Conservation (phyloP, 192 early-diverging fungal species). For the Diversispora epigaea region DNA sequence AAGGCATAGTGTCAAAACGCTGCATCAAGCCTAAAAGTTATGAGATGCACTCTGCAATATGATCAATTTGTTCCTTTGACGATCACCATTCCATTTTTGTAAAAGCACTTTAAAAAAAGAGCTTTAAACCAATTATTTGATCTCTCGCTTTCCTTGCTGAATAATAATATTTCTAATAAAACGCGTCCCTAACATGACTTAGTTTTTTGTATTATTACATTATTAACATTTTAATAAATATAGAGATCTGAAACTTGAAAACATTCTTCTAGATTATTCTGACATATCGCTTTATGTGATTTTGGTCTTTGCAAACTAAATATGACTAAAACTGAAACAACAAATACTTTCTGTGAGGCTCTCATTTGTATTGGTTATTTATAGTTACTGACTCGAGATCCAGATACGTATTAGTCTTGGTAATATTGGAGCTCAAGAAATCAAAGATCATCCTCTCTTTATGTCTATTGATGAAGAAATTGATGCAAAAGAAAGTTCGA, state of each 20-base stretch:
- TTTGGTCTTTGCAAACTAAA: constrained; percentile 85
- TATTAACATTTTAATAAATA: not conserved
- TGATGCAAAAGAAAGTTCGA: constrained; percentile 88
- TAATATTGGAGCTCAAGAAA: constrained; percentile 84
- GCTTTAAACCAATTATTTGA: no score
- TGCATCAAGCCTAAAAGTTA: no score
- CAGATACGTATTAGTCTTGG: constrained; percentile 80
- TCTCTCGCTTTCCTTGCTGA: no score
- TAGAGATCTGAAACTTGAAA: constrained; percentile 58
- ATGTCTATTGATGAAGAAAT: constrained; percentile 77
- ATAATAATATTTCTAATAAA: no score
- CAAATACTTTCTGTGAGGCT: constrained; percentile 97
- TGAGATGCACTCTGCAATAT: no score
- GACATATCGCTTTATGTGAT: constrained; percentile 68
- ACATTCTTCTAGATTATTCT: constrained; percentile 65
- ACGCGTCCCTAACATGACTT: no score
- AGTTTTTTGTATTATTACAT: constrained; percentile 3
- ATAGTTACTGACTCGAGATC: constrained; percentile 76
- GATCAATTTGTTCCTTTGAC: no score
- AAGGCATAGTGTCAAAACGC: no score
- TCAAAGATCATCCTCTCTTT: constrained; percentile 96
- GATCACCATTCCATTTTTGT: no score
- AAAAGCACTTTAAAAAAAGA: no score
- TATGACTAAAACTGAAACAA: constrained; percentile 90
- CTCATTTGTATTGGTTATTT: not conserved